Evolutionary conservation across 148 eudicot species (phyloP).

Genomic region (Silene uniflora): DNA sequence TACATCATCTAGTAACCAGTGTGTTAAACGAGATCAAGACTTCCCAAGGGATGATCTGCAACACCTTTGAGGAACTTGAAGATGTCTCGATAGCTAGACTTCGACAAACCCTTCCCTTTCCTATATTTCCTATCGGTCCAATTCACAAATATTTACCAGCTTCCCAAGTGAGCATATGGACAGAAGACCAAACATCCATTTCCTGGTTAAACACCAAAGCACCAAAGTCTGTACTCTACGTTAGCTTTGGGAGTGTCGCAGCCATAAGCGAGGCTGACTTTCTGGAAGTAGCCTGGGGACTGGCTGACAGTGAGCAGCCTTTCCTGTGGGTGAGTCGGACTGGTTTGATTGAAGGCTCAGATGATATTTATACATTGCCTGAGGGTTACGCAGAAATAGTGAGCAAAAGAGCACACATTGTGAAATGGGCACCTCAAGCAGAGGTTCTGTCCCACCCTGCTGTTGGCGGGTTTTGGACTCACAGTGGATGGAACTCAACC

Average conservation of each 20-base stretch:
- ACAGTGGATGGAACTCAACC: too few species aligned
- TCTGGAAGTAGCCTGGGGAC: slow-evolving; percentile 43
- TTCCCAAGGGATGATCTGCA: slow-evolving; percentile 32
- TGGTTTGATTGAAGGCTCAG: slow-evolving; percentile 29
- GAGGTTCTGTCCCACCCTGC: too few species aligned
- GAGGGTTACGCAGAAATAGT: too few species aligned
- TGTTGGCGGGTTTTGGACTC: too few species aligned
- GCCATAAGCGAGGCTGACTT: slow-evolving; percentile 24
- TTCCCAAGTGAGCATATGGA: slow-evolving; percentile 24
- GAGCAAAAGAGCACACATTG: too few species aligned
- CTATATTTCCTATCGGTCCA: too few species aligned
- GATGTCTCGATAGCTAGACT: slow-evolving; percentile 21
- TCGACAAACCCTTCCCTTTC: slow-evolving; percentile 9
- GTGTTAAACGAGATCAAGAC: slow-evolving; percentile 22
- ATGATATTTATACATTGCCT: slow-evolving; percentile 26
- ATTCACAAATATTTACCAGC: slow-evolving; percentile 6
- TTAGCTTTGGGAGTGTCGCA: slow-evolving; percentile 34
- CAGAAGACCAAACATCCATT: slow-evolving; percentile 23
- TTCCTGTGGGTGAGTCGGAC: slow-evolving; percentile 36
- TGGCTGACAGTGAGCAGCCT: too few species aligned
- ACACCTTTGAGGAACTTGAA: slow-evolving; percentile 36
- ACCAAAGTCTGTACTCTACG: too few species aligned
- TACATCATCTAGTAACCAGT: slow-evolving; percentile 16
- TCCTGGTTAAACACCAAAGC: too few species aligned
- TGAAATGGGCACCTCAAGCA: too few species aligned